Base-by-base conservation (phyloP, 2,329 filamentous ascomycete genomes). In the Fusarium sp. region DNA sequence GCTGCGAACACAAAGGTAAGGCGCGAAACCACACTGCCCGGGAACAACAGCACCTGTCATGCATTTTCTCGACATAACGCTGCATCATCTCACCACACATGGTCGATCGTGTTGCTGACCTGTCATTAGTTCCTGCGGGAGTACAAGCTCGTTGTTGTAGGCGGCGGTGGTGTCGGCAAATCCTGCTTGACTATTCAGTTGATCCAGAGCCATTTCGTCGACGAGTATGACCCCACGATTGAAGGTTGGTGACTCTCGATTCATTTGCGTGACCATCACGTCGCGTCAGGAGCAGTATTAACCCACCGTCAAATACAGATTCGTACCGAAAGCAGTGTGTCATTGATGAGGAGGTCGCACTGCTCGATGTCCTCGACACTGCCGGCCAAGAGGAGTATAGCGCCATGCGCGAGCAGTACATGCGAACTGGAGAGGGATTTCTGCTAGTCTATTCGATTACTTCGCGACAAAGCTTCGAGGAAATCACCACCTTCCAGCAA, bases 301-400 rank as follows among this genome's bases (percentile, higher is more conserved):
- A 73, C 55, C 20, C 28, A 12, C 28, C 63, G 22, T 38, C 28
- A 38, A 50, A 38, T 32, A 59, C 83, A 99, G 96, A 99, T 83
- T 98, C 96, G 73, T 99, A 99, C 89, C 95, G 96, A 87, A 99
- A 99, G 92, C 96, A 98, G 89, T 98, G 96, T 84, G 92, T 98
- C 79, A 97, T 99, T 83, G 96, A 99, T 83, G 96, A 98, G 79
- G 96, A 99, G 86, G 95, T 98, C 77, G 96, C 96, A 58, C 90
- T 99, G 70, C 93, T 99, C 84, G 96, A 99, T 84, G 96, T 99
- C 74, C 92, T 98, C 83, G 96, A 99, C 85, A 99, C 96, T 62
- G 96, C 96, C 73, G 96, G 96, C 69, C 96, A 99, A 85, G 96
- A 99, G 86, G 96, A 99, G 87, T 99, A 98, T 88, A 98, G 95